Percentiles rank a stretch among this genome's conserved stretches.
phyloP scores from a whole-genome alignment of 164 flowering plant species.

The Umbellularia californica region DNA sequence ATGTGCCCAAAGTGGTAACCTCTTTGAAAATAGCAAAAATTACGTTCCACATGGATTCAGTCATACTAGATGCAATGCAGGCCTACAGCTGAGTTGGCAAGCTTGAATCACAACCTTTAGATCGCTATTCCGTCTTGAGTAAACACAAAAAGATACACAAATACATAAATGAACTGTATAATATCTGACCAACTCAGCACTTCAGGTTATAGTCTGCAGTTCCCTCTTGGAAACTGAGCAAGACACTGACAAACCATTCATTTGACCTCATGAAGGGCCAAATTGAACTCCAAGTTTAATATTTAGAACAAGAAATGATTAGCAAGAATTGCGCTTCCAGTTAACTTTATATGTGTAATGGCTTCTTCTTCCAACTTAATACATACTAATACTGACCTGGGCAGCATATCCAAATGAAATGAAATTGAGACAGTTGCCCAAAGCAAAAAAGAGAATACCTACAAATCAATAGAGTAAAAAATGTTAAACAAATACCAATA shows the following conservation, averaged over 20 bases:
- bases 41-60: too few relatives aligned
- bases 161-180: too few relatives aligned
- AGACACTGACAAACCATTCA: background rate
- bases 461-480: slow-evolving; percentile 18
- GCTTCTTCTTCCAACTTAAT: background rate
- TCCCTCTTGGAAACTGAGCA: too few relatives aligned
- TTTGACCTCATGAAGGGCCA: background rate
- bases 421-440: slow-evolving; percentile 95
- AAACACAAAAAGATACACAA: too few relatives aligned
- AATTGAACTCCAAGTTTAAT: background rate
- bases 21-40: too few relatives aligned
- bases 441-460: slow-evolving; percentile 76
- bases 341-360: background rate
- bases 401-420: slow-evolving; percentile 99
- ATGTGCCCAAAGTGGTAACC: too few relatives aligned
- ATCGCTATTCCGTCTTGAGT: too few relatives aligned
- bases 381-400: slow-evolving; percentile 55
- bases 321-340: background rate
- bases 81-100: too few relatives aligned
- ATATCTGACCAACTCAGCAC: too few relatives aligned
- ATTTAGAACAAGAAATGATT: background rate
- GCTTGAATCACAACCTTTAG: too few relatives aligned
- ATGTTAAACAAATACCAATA: background rate
- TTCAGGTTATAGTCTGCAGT: too few relatives aligned
- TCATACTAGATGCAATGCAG: too few relatives aligned